Evolutionary conservation across 176 grass and related monocot species (phyloP).

Genomic region (Zoysia pacifica): DNA sequence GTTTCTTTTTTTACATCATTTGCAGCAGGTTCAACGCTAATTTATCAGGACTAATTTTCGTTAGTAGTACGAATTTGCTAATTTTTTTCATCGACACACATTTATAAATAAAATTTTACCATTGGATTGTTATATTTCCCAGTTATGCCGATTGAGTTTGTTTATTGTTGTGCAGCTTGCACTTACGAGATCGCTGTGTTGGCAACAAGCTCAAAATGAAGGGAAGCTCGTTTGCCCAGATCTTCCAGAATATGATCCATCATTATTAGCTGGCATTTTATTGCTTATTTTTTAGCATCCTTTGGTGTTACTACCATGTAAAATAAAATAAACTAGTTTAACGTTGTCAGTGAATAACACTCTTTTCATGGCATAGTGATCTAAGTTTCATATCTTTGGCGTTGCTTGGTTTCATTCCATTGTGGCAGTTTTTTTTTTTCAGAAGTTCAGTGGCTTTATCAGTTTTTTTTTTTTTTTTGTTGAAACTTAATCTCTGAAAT

Average conservation of each 20-base stretch:
- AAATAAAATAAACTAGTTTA: slow-evolving; percentile 50
- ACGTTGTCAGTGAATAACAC: not conserved
- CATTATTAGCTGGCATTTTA: slow-evolving; percentile 34
- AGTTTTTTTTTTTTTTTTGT: not conserved
- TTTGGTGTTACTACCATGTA: slow-evolving; percentile 31
- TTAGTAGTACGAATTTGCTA: not conserved
- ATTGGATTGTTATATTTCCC: not conserved
- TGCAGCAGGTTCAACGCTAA: not conserved
- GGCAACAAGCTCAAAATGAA: slow-evolving; percentile 27
- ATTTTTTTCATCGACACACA: not conserved
- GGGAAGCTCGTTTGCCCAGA: not conserved
- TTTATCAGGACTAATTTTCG: slow-evolving; percentile 1
- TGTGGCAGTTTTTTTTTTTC: not conserved
- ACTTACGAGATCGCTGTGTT: slow-evolving; percentile 35
- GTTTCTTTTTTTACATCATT: not conserved
- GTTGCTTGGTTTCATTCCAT: not conserved
- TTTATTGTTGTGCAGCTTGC: slow-evolving; percentile 38
- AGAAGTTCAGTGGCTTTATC: not conserved
- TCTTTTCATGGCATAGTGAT: not conserved
- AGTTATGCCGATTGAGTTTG: not conserved
- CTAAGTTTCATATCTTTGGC: not conserved
- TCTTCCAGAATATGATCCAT: slow-evolving; percentile 2
- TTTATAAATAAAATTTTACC: not conserved
- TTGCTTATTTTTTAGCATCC: not conserved
- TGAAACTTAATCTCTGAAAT: not conserved